Conservation (phyloP, 805 yeast species). For the Cyberlindnera galapagoensis region DNA sequence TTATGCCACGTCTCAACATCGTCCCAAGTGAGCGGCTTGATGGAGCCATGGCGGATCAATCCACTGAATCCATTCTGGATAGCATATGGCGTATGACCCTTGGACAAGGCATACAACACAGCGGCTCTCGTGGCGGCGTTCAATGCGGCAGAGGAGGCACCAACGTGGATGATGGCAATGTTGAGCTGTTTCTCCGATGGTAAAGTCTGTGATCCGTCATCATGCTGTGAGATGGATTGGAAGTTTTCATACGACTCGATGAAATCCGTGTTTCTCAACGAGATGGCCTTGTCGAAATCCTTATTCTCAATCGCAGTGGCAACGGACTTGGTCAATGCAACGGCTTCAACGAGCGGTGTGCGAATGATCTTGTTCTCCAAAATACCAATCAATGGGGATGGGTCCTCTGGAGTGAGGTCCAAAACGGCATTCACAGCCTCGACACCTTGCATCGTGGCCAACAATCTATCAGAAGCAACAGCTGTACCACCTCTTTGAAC, state of each 20-base stretch:
- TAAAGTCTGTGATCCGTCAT: constrained; percentile 52
- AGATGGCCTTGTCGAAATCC: constrained; percentile 83
- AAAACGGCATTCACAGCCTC: constrained; percentile 94
- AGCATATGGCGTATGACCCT: constrained; percentile 87
- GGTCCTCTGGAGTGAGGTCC: constrained; percentile 81
- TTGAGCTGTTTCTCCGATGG: constrained; percentile 59
- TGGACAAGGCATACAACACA: constrained; percentile 78
- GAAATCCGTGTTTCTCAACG: constrained; percentile 82
- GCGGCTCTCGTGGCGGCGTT: constrained; percentile 91
- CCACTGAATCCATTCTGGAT: constrained; percentile 94
- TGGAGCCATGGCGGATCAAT: constrained; percentile 81
- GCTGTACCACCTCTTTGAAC: constrained; percentile 99
- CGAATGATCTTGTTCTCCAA: constrained; percentile 82
- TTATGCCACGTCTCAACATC: constrained; percentile 86
- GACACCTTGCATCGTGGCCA: constrained; percentile 95
- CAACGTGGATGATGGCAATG: constrained; percentile 84
- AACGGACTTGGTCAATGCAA: constrained; percentile 77
- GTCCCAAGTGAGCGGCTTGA: constrained; percentile 69
- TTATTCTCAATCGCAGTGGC: constrained; percentile 77
- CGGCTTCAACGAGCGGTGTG: constrained; percentile 85
- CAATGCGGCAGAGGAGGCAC: constrained; percentile 97
- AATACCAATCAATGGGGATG: constrained; percentile 92
- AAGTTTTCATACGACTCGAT: constrained; percentile 71
- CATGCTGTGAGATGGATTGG: constrained; percentile 59
- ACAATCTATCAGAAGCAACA: constrained; percentile 84